phyloP scores from a whole-genome alignment of 169 alveolate genomes.

The Plasmodium knowlesi region DNA sequence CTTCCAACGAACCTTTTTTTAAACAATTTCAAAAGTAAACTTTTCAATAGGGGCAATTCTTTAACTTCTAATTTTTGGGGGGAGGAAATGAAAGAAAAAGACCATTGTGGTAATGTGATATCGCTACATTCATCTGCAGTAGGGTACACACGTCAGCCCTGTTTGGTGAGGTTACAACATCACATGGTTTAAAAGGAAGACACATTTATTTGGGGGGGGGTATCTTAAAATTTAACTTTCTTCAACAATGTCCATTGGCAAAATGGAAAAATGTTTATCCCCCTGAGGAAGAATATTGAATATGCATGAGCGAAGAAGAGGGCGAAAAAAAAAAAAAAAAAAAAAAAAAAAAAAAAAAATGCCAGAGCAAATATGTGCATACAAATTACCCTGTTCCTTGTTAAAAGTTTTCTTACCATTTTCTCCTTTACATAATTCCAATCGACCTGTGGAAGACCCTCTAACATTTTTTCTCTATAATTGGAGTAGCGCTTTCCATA shows the following conservation, averaged over 20 bases:
- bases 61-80: conserved; percentile 18
- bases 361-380: neutral
- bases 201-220: neutral
- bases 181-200: conserved; percentile 1
- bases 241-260: conserved; percentile 12
- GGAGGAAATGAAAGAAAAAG: neutral
- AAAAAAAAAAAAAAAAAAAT: neutral
- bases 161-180: neutral
- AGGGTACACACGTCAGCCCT: neutral
- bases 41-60: conserved; percentile 33
- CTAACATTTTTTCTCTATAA: conserved; percentile 50
- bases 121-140: neutral
- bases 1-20: conserved; percentile 18
- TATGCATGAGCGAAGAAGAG: neutral
- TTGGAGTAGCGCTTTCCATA: neutral
- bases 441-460: conserved; percentile 14
- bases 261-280: conserved; percentile 25
- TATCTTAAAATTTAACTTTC: conserved; percentile 28
- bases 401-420: conserved; percentile 28
- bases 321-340: neutral
- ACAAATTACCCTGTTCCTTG: neutral
- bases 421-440: conserved; percentile 18
- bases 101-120: neutral
- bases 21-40: conserved; percentile 29
- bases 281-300: conserved; percentile 14